Evolutionary conservation across 1,284 basidiomycete genomes (phyloP), one percentile per base, ranked within the genome.

Genomic region (Volvariella volvacea): DNA sequence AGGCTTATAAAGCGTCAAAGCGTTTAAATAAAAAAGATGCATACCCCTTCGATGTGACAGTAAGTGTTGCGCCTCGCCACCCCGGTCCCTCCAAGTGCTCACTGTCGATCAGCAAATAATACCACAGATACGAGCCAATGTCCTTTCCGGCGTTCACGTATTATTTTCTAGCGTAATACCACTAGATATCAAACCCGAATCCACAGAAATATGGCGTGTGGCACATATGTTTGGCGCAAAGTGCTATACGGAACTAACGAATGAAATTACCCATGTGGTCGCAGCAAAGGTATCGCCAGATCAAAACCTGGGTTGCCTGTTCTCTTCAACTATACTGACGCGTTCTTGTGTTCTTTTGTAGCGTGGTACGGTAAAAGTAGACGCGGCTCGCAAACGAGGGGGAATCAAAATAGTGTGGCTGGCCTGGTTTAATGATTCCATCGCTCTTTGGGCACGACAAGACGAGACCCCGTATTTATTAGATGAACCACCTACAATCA

Each of bases 141-240:
- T 91, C 0, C 72, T 99, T 15, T 68, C 74, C 20, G 90, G 86
- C 19, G 78, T 85, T 37, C 78, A 86, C 54, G 76, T 99, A 20
- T 73, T 94, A 22, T 98, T 99, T 62, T 96, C 94, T 0, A 89
- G 91, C 43, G 82, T 99, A 37, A 93, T 98, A 46, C 93, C 95
- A 1, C 78, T 94, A 19, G 85, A 92, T 51, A 80, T 79, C 6
- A 68, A 70, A 48, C 85, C 90, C 21, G 84, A 92, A 58, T 71
- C 77, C 7, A 87, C 88, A 12, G 90, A 95, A 52, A 80, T 92
- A 42, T 98, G 94, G 94, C 76, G 79, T 48, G 74, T 86, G 54
- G 92, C 95, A 3, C 73, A 78, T 40, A 83, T 88, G 61, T 99
- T 96, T 56, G 95, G 95, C 14, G 95, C 95, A 0, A 69, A 67